Evolutionary conservation across 495 filamentous ascomycete genomes (phyloP), one percentile per base, ranked within the genome.

Genomic region (Elasticomyces elasticus): DNA sequence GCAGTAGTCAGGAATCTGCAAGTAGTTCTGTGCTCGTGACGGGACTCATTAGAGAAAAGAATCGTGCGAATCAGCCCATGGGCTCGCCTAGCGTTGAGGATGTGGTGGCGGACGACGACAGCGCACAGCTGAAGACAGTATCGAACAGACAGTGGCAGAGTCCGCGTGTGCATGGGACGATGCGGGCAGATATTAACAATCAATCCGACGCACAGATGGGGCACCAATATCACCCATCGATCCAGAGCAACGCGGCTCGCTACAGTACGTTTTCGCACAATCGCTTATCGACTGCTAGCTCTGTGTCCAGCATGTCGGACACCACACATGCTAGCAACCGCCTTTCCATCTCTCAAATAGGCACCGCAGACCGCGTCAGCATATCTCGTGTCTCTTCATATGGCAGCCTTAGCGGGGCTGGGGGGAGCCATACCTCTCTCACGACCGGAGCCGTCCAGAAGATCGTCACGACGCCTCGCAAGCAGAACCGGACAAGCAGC

Each of bases 11-110:
- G 17, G 62, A 62, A 2, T 64, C 62, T 2, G 51, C 52, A 10
- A 25, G 50, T 28, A 64, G 62, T 42, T 62, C 62, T 1, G 47
- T 64, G 13, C 41, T 64, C 5, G 51, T 52, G 13, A 56, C 54
- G 4, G 53, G 40, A 13, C 52, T 52, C 13, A 47, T 60, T 11
- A 27, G 55, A 28, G 44, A 25, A 30, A 44, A 42, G 25, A 50
- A 42, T 22, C 31, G 51, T 7, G 19, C 50, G 20, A 30, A 42
- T 42, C 25, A 56, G 24, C 22, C 42, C 6, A 26, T 50, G 11
- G 27, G 17, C 13, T 59, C 51, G 37, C 55, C 49, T 31, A 55
- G 26, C 23, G 50, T 59, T 1, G 47, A 52, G 20, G 20, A 56
- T 10, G 45, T 55, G 1, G 37, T 55, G 11, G 46, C 43, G n/a